Conservation (phyloP, 306 rosid species). For the Prunus mira region DNA sequence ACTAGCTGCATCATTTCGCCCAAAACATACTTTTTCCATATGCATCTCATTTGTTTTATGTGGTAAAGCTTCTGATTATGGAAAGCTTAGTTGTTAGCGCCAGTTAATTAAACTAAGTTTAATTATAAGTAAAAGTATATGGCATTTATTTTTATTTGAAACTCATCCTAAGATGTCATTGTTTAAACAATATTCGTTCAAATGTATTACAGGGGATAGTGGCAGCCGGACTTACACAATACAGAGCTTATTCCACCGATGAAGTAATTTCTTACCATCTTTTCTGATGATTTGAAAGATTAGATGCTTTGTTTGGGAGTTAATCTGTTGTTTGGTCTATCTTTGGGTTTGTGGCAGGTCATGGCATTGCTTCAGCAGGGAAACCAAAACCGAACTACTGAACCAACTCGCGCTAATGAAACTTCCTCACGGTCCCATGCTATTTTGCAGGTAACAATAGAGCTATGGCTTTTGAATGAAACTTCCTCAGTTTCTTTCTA, state of each 20-base stretch:
- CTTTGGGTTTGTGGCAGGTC: slow-evolving; percentile 54
- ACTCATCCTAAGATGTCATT: not conserved
- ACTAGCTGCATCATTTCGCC: not conserved
- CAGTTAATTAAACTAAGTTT: not conserved
- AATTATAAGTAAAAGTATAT: not conserved
- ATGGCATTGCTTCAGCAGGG: slow-evolving; percentile 97
- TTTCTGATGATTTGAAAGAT: not conserved
- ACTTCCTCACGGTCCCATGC: slow-evolving; percentile 99
- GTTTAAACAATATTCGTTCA: slow-evolving; percentile 14
- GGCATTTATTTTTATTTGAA: not conserved
- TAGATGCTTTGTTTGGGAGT: slow-evolving; percentile 5
- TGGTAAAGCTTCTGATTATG: not conserved
- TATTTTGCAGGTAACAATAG: slow-evolving; percentile 69
- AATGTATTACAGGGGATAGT: slow-evolving; percentile 65
- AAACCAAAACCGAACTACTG: slow-evolving; percentile 88
- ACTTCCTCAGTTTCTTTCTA: not conserved
- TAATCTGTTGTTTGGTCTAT: slow-evolving; percentile 6
- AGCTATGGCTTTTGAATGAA: not conserved
- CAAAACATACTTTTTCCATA: not conserved
- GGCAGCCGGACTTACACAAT: slow-evolving; percentile 93
- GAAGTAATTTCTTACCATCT: slow-evolving; percentile 54
- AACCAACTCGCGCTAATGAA: slow-evolving; percentile 92
- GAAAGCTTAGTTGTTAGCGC: not conserved
- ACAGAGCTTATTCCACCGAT: slow-evolving; percentile 92
- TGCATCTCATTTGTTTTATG: not conserved